Evolutionary conservation across 2,329 filamentous ascomycete genomes (phyloP).

Genomic region (Chaetomium sp.): DNA sequence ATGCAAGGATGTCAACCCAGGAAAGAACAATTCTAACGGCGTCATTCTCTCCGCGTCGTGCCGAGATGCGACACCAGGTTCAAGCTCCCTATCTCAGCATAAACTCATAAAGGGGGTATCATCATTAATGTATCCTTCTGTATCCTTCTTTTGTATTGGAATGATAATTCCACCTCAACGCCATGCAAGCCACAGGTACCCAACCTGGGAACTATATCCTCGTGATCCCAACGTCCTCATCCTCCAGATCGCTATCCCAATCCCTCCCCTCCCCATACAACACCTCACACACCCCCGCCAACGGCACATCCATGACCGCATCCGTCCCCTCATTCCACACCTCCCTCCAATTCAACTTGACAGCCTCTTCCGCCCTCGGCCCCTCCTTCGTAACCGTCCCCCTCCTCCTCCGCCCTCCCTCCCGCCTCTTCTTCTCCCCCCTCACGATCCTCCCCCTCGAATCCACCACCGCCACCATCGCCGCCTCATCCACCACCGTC

Average conservation of each 20-base stretch:
- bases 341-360: constrained; percentile 67
- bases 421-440: constrained; percentile 43
- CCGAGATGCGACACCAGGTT: background rate
- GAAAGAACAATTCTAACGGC: no score
- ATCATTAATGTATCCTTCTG: background rate
- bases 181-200: background rate
- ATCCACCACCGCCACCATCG: constrained; percentile 82
- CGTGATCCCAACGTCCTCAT: constrained; percentile 28
- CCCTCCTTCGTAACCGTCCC: constrained; percentile 31
- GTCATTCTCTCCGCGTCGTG: no score
- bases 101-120: constrained; percentile 10
- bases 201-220: constrained; percentile 14
- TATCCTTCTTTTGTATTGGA: background rate
- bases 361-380: constrained; percentile 1
- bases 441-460: constrained; percentile 58
- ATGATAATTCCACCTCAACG: background rate
- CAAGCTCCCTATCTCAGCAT: background rate
- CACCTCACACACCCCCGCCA: constrained; percentile 93
- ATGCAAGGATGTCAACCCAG: no score
- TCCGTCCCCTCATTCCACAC: constrained; percentile 94
- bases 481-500: constrained; percentile 88
- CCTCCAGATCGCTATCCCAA: constrained; percentile 29
- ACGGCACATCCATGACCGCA: constrained; percentile 94
- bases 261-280: constrained; percentile 69
- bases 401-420: constrained; percentile 37